Evolutionary conservation across 2,329 filamentous ascomycete genomes (phyloP), one percentile per base, ranked within the genome.

Genomic region (Cytospora piceicola): DNA sequence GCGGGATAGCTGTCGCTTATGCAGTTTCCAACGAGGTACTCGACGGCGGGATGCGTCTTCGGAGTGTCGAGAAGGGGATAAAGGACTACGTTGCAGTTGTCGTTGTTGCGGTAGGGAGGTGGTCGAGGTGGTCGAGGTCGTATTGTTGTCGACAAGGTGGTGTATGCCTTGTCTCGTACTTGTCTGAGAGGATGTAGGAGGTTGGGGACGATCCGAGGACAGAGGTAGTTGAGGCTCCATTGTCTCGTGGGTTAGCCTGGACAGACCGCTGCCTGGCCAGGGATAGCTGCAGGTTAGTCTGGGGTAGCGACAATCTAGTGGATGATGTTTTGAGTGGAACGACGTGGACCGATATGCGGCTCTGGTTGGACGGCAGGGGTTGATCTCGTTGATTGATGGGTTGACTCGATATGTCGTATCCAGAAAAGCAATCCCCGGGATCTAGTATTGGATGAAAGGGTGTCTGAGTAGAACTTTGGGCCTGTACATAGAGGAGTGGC

Each of bases 1-100:
- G n/a, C 53, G 58, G 12, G 39, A 58, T 34, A 60, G 39, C 39
- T 73, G 78, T 52, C 77, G 77, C 67, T 76, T 83, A 39, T 79
- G 79, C 20, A 84, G 77, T 70, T 78, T 84, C 64, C 76, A 79
- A 61, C 75, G 76, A 42, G 42, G 27, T 14, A 79, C 72, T 63
- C 79, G 79, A 63, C 77, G 77, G 60, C 75, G 77, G 32, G 76
- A 64, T 51, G 75, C 76, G 52, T 77, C 77, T 62, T 79, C 77
- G 29, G 61, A 60, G 17, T 34, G 51, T 22, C 51, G 59, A n/a
- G 60, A 68, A 70, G 72, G 70, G 61, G 61, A 68, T 39, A 63
- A 52, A 59, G 61, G 49, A 42, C 61, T 24, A 30, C 53, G 61
- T 12, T 57, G 61, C 30, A 32, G 61, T 32, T 56, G 61, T 55